Evolutionary conservation across 1,139 yeast species (phyloP).

Genomic region (Entelexis paramagnoliae): DNA sequence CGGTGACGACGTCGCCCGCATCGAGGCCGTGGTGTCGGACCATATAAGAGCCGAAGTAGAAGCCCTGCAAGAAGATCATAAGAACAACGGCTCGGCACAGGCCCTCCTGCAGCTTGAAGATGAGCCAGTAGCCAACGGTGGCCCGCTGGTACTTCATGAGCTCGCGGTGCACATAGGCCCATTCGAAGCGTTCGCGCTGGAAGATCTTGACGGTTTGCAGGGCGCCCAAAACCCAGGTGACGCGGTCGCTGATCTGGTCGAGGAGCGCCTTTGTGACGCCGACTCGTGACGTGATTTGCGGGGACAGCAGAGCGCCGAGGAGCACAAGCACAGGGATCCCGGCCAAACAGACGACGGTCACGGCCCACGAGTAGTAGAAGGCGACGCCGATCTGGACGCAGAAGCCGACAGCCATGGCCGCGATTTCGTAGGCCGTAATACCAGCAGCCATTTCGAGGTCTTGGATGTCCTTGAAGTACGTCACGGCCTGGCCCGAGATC

Average conservation of each 20-base stretch:
- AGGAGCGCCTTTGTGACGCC: conserved; percentile 48
- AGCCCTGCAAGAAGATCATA: conserved; percentile 78
- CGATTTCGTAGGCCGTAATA: conserved; percentile 10
- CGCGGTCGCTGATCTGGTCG: conserved; percentile 46
- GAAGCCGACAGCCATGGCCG: conserved; percentile 24
- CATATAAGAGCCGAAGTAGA: conserved; percentile 75
- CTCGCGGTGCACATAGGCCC: conserved; percentile 35
- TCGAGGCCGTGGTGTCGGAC: conserved; percentile 42
- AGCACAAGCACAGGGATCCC: conserved; percentile 56
- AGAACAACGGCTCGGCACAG: conserved; percentile 48
- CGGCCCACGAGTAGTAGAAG: conserved; percentile 69
- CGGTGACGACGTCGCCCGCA: conserved; percentile 62
- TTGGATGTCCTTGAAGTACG: conserved; percentile 24
- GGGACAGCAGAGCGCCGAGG: conserved; percentile 44
- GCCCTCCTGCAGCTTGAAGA: conserved; percentile 49
- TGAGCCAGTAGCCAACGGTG: conserved; percentile 41
- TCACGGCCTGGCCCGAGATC: conserved; percentile 15
- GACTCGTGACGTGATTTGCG: conserved; percentile 42
- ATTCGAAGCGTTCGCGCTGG: conserved; percentile 49
- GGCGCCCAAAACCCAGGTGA: conserved; percentile 62
- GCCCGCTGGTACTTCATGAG: conserved; percentile 40
- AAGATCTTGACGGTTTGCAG: conserved; percentile 52
- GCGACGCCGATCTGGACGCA: conserved; percentile 55
- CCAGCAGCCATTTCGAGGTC: conserved; percentile 24
- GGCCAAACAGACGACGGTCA: conserved; percentile 64